Evolutionary conservation across 2,329 filamentous ascomycete genomes (phyloP).

Genomic region (Pestalotiopsis fici): DNA sequence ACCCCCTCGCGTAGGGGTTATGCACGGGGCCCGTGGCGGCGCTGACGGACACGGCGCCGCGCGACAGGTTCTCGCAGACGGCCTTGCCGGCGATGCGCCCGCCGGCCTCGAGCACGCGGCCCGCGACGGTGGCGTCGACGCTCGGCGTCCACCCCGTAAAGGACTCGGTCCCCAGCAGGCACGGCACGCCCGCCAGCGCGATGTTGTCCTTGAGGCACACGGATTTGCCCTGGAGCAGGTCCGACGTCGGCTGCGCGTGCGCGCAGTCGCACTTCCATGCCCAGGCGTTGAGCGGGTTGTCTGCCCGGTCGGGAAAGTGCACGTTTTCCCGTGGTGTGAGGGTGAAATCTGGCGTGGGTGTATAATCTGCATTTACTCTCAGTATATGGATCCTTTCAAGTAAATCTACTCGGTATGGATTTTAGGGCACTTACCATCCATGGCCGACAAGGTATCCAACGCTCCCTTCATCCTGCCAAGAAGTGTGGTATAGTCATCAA

Average conservation of each 20-base stretch:
- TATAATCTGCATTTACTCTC: constrained; percentile 33
- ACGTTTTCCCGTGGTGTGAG: constrained; percentile 22
- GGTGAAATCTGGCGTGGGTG: constrained; percentile 21
- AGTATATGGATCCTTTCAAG: constrained; percentile 13
- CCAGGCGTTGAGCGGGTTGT: constrained; percentile 42
- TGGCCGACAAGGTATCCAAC: constrained; percentile 14
- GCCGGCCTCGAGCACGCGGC: constrained; percentile 41
- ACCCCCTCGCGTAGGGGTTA: constrained; percentile 45
- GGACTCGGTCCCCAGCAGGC: constrained; percentile 41
- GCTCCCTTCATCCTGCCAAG: constrained; percentile 13
- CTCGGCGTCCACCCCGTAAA: constrained; percentile 37
- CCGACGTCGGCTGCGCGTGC: constrained; percentile 25
- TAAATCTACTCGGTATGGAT: not conserved
- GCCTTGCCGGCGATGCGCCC: constrained; percentile 42
- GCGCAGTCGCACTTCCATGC: constrained; percentile 39
- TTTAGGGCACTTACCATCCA: constrained; percentile 15
- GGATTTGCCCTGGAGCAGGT: constrained; percentile 15
- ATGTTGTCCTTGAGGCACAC: constrained; percentile 47
- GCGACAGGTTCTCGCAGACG: constrained; percentile 48
- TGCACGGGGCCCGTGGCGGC: constrained; percentile 47
- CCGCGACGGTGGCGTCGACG: constrained; percentile 47
- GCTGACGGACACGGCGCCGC: constrained; percentile 42
- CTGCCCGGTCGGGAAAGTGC: constrained; percentile 28
- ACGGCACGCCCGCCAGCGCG: constrained; percentile 42
- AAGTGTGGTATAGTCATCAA: constrained; percentile 28